Base-by-base conservation (phyloP, 495 filamentous ascomycete genomes). In the Trichoderma parareesei region DNA sequence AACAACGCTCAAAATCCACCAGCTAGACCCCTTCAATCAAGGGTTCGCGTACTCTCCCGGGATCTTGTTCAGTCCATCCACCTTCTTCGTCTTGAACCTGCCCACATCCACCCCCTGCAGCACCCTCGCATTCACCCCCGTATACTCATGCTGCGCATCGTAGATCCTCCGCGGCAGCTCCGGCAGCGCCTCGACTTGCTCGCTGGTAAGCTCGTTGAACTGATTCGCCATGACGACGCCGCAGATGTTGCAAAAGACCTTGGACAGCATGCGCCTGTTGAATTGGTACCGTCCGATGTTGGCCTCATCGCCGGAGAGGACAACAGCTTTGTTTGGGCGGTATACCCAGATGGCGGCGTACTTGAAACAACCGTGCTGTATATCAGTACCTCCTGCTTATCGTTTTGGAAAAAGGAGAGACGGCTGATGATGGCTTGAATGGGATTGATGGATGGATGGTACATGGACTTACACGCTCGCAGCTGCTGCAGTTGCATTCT, bases 401-500 rank as follows among this genome's bases (percentile, higher is more conserved):
- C 27, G 27, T 27, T 27, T 27, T 27, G 53, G 53, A 61, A 7
- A 14, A 18, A 35, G 27, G 65, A n/a, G n/a, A n/a, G n/a, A 46
- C n/a, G 63, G 64, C 38, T 3, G 13, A 41, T 20, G 38, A 16
- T 60, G 49, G 59, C 27, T 35, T 49, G 4, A 66, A 60, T 35
- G 53, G 5, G 2, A n/a, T 44, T n/a, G n/a, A 0, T 27, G 16
- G 40, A 16, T n/a, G 59, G 33, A 35, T 38, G 3, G 16, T 43
- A 37, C 44, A 7, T 33, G 65, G 74, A 65, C 75, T 67, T 73
- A 81, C 80, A 63, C 71, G 70, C 6, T 60, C 60, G 65, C 79
- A 81, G 60, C 73, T 71, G 64, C 78, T 81, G 68, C 80, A 82
- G 69, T 79, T 79, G 67, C 76, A 77, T 41, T 80, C 73, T 1